Percentiles rank a stretch among this genome's conserved stretches.
phyloP scores from a whole-genome alignment of 805 yeast species.

The Ogataea corticis region DNA sequence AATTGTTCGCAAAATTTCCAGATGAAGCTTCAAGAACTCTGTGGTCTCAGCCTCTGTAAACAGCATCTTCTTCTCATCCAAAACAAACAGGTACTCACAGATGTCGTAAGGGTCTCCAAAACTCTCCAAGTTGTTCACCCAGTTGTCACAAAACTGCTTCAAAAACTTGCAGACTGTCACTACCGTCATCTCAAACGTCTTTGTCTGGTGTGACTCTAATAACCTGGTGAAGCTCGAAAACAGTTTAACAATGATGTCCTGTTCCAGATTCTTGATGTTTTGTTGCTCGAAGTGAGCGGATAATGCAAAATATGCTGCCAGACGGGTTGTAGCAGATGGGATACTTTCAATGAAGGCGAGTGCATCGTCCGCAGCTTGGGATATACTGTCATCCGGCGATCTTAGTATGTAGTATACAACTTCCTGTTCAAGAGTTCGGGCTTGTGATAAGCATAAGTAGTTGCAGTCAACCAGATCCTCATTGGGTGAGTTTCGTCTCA shows the following conservation, averaged over 20 bases:
- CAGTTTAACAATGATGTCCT: slow-evolving; percentile 10
- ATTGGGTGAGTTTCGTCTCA: no score
- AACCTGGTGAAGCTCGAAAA: slow-evolving; percentile 15
- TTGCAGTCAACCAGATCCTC: neutral
- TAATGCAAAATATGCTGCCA: slow-evolving; percentile 19
- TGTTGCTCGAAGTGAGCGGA: slow-evolving; percentile 10
- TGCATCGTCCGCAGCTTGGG: slow-evolving; percentile 7
- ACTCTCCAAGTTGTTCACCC: slow-evolving; percentile 25
- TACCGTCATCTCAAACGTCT: slow-evolving; percentile 43
- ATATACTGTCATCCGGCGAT: neutral
- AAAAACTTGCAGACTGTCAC: slow-evolving; percentile 36
- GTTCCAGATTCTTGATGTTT: slow-evolving; percentile 1
- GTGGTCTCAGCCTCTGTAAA: slow-evolving; percentile 37
- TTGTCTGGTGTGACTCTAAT: slow-evolving; percentile 24
- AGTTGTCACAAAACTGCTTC: slow-evolving; percentile 24
- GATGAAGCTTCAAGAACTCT: slow-evolving; percentile 36
- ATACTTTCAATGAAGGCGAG: slow-evolving; percentile 10
- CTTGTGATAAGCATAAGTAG: neutral
- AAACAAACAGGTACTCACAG: slow-evolving; percentile 42
- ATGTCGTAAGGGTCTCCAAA: slow-evolving; percentile 38
- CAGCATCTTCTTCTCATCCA: slow-evolving; percentile 43
- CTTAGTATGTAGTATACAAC: slow-evolving; percentile 11
- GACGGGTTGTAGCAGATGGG: slow-evolving; percentile 12
- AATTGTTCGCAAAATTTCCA: slow-evolving; percentile 30
- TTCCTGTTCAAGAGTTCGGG: neutral